Base-by-base conservation (phyloP, 2,329 filamentous ascomycete species). In the Phyllosticta citrichinensis region DNA sequence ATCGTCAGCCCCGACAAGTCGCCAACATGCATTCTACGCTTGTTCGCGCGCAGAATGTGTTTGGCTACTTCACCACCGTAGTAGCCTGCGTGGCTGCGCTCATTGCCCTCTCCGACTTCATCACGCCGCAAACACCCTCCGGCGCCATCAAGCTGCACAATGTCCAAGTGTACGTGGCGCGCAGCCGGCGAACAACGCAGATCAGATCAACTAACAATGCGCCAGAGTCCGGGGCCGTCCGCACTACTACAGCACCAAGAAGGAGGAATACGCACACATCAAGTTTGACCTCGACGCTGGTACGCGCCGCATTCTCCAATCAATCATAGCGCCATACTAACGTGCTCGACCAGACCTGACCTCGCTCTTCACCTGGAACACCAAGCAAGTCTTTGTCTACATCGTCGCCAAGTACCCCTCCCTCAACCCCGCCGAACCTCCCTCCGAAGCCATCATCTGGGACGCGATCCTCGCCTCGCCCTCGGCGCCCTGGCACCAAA, bases 281-380 rank as follows among this genome's bases (percentile, higher is more conserved):
- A 88, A 87, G 73, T 99, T 99, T 81, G 89, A 92, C 69, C 83
- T 99, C 63, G 88, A 96, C 70, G 88, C 92, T 58, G 81, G 82
- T 83, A 77, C 30, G 66, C 58, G 19, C 20, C 3, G 30, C 17
- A 27, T 11, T 1, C 9, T 14, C 2, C 40, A 10, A 24, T 14
- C 35, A 24, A 55, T 5, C 10, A 27, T 3, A 30, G n/a, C 53
- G 10, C 17, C 11, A 8, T 8, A 17, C 60, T 58, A 63, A 64
- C 57, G 27, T 64, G 20, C 51, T 30, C 10, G 10, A 33, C 33
- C 30, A 30, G 93, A 99, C 77, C 83, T 99, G 63, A 88, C 86
- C 63, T 87, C 87, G 52, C 89, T 99, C 68, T 97, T 97, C 83
- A 96, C 89, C 71, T 99, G 93, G 94, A 99, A 99, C 81, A 99